Evolutionary conservation across 345 rosid genomes (phyloP), one percentile per base, ranked within the genome.

Genomic region (Ceriops decandra): DNA sequence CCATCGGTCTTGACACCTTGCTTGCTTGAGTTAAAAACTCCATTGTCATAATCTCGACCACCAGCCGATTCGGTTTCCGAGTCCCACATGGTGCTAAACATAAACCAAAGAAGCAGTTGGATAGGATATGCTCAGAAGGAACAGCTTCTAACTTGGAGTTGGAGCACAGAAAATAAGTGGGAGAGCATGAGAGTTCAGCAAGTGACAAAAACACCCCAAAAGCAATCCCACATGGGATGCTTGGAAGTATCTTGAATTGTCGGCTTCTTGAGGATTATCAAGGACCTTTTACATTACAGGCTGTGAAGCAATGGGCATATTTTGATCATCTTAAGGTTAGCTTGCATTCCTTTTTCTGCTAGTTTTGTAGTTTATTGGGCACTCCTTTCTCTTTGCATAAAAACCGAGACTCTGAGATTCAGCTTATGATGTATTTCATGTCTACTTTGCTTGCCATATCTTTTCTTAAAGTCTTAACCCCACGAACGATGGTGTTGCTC

Each of bases 1-100:
- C 96, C 99, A 77, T 87, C 96, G 66, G 92, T 91, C 72, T 88
- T 85, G 72, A 91, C 83, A 15, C 82, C 82, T 33, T 85, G 96
- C 57, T 82, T 91, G 79, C 66, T 79, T 21, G 97, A 82, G 70
- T 81, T 74, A 69, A 85, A 83, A 64, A 80, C 83, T 72, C 89
- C 98, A 79, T 88, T 88, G 19, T 82, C 93, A 59, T 85, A 91
- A 32, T 86, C 95, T 74, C 93, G 72, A 33, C 91, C 89, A 22
- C 82, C 80, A 26, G 80, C 68, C 5, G 84, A 82, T 36, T 91
- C 97, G 47, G 67, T 85, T 77, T 91, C 99, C 1, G 97, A 91
- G 54, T 91, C 96, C 99, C 97, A 93, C 99, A 93, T 93, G 76
- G 53, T 73, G 59, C 5, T 21, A 36, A 68, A 17, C 28, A 28